Base-by-base conservation (phyloP, 2,329 filamentous ascomycete species). In the Botrytis tulipae region DNA sequence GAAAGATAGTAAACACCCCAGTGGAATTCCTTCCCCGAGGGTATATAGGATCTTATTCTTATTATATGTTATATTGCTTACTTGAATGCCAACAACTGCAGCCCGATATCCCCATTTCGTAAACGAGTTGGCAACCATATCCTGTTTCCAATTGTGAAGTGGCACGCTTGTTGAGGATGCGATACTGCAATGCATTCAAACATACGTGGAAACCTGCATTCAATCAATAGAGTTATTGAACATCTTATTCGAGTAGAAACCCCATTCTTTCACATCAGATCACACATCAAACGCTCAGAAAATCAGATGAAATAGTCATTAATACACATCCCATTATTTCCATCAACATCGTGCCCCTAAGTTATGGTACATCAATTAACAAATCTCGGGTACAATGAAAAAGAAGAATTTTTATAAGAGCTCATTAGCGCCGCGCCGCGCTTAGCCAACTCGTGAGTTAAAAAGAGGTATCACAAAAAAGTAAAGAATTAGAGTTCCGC, bases 401-500 rank as follows among this genome's bases (percentile, higher is more conserved):
- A 70, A 61, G 67, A 42, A 73, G 60, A 70, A 57, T n/a, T 32
- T 32, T 18, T 63, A 29, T 29, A 29, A 8, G 37, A 68, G 48
- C 57, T 68, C 48, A 57, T 68, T 68, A 57, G 66, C 37, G 66
- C 25, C 18, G 35, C 48, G n/a, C 46, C 35, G 35, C 25, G 18
- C 66, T 48, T 35, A 16, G 37, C 48, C 10, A 42, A 25, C 66
- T 57, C 66, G 29, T 32, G 18, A 42, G 18, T 68, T 22, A 32
- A 57, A 68, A 42, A 54, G 32, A 66, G 32, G 35, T 32, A 69
- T 42, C 0, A 42, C 40, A 42, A 32, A 32, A 57, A 16, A 51
- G 35, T 37, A 69, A 32, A 71, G 42, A 29, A 71, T 76, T 74
- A 80, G 60, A 80, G 73, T 61, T 80, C 78, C 20, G 68, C 74